Base-by-base conservation (phyloP, 345 rosid species). In the Cardamine occulta region DNA sequence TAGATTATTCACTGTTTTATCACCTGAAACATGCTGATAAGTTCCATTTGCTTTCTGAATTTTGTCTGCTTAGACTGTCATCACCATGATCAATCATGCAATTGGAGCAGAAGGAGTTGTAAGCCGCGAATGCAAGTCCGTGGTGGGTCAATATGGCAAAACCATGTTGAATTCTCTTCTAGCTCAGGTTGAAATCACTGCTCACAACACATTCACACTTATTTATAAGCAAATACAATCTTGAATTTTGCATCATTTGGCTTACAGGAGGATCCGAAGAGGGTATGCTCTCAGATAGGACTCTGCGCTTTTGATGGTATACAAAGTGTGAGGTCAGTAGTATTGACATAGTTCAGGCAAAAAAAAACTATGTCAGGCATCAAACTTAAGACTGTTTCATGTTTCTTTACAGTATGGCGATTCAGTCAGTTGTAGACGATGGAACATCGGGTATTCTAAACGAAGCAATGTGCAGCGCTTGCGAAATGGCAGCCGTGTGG, bases 401-500 rank as follows among this genome's bases (percentile, higher is more conserved):
- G 23, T 59, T 63, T 74, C 35, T 48, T 2, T 72, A 55, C 86
- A 93, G 98, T 58, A 74, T 84, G 91, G 88, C 82, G 48, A 87
- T 91, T 61, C 80, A 83, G 88, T 87, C 88, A 47, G 87, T 89
- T 45, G 85, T 80, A 72, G 82, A 86, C 24, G 84, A 79, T 74
- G 83, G 70, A 72, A 69, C 83, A 47, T 84, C 86, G 3, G 81
- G 71, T 59, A 84, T 86, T 34, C 10, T 82, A 47, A 82, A 40
- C 57, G 84, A 84, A 66, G 83, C 88, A 4, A 83, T 75, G 83
- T 93, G 98, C 52, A 48, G 85, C 68, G 86, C 87, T 78, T 94
- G 98, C 62, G 89, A 91, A 86, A 89, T 87, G 98, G 89, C 96
- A 26, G 91, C 89, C 24, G 84, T 91, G 24, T 93, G 97, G 97